phyloP scores from a whole-genome alignment of 495 filamentous ascomycete genomes.

The Neurospora sp. region DNA sequence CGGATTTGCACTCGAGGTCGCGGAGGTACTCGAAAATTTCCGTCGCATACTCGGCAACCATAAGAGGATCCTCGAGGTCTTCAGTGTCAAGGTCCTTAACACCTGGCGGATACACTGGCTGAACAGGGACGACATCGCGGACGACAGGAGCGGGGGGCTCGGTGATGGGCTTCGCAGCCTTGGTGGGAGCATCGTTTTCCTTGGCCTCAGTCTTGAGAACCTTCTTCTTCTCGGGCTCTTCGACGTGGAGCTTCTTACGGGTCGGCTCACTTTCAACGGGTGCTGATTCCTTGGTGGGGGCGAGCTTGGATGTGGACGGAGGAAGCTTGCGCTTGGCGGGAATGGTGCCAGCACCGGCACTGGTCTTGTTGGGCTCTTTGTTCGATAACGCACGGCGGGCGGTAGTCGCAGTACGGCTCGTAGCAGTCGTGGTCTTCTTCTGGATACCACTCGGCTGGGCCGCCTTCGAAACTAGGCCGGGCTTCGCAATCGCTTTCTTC shows the following conservation, averaged over 20 bases:
- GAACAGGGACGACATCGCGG: constrained; percentile 3
- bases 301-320: constrained; percentile 33
- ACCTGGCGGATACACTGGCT: constrained; percentile 35
- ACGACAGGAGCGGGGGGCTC: constrained; percentile 10
- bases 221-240: constrained; percentile 22
- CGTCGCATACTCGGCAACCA: constrained; percentile 94
- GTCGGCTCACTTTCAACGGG: constrained; percentile 43
- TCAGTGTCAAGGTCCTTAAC: constrained; percentile 70
- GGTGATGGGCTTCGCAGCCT: constrained; percentile 19
- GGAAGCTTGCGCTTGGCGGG: constrained; percentile 50
- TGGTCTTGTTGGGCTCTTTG: constrained; percentile 67
- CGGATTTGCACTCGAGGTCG: constrained; percentile 70
- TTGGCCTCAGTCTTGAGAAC: constrained; percentile 25
- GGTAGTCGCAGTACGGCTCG: constrained; percentile 13
- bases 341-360: constrained; percentile 58
- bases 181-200: constrained; percentile 28
- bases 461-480: constrained; percentile 66
- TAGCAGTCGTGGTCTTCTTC: constrained; percentile 59
- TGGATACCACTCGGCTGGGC: constrained; percentile 65
- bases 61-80: constrained; percentile 84
- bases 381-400: constrained; percentile 41
- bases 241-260: constrained; percentile 38
- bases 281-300: constrained; percentile 50
- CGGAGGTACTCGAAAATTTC: constrained; percentile 97
- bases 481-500: constrained; percentile 61